Evolutionary conservation across 768 basidiomycete species (phyloP), one percentile per base, ranked within the genome.

Genomic region (Suillus paluster): DNA sequence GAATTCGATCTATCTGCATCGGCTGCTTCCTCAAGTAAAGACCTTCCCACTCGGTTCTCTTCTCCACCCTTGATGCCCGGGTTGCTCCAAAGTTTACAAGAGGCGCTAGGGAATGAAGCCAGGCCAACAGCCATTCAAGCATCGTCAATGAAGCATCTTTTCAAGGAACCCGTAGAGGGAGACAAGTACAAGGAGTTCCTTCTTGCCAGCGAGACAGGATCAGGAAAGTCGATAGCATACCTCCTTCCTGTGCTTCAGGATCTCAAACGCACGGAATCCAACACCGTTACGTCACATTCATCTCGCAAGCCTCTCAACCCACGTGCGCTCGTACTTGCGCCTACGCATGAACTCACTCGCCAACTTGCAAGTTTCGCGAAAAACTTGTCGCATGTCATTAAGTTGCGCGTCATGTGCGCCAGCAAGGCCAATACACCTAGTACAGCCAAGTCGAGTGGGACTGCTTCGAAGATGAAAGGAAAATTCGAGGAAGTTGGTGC

Each of bases 161-260:
- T 92, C 57, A 74, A 77, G 7, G 59, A 54, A 53, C 56, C 68
- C 25, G 57, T 63, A 38, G 34, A 48, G 19, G 67, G 57, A n/a
- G 41, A 64, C 12, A 67, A 58, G 30, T 65, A 62, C 68, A 74
- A 62, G 50, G 79, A 86, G 53, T 88, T 83, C 65, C 83, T 97
- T 7, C 81, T 97, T 1, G 95, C 93, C 0, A 89, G 91, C 0
- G 94, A 96, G 74, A 97, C 94, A 0, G 95, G 95, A 17, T 94
- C 93, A 0, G 95, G 94, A 1, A 97, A 97, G 77, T 94, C 91
- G 2, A 84, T 96, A 33, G 95, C 95, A 1, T 97, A 95, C 73
- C 83, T 96, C 0, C n/a, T n/a, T n/a, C n/a, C n/a, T n/a, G 74
- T 96, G 58, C 80, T 97, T 2, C 91, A 96, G 65, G 78, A 83